phyloP scores from a whole-genome alignment of 1,284 basidiomycete species.

The Bondarzewia mesenterica region DNA sequence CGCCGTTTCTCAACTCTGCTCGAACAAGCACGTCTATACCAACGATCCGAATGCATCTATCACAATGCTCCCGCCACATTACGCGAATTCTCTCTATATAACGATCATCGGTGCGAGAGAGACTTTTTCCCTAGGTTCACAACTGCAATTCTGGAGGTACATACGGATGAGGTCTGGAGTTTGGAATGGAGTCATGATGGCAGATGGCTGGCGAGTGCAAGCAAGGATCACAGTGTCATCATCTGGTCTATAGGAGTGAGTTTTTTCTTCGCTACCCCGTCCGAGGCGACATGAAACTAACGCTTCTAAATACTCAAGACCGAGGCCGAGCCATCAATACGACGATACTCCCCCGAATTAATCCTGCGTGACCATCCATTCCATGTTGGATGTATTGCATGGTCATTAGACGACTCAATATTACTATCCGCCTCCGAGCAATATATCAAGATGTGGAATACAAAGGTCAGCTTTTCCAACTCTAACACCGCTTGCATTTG shows the following conservation, averaged over 20 bases:
- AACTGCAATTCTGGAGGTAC: slow-evolving; percentile 78
- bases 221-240: slow-evolving; percentile 81
- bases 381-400: slow-evolving; percentile 74
- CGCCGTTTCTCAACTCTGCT: slow-evolving; percentile 81
- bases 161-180: slow-evolving; percentile 93
- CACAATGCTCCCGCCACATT: slow-evolving; percentile 60
- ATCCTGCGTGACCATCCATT: slow-evolving; percentile 71
- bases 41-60: slow-evolving; percentile 74
- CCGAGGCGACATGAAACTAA: not conserved
- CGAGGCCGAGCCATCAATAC: slow-evolving; percentile 38
- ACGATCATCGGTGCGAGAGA: slow-evolving; percentile 78
- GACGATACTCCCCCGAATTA: slow-evolving; percentile 32
- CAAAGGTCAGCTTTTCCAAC: slow-evolving; percentile 46
- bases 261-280: slow-evolving; percentile 2
- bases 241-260: slow-evolving; percentile 83
- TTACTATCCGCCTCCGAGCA: slow-evolving; percentile 79
- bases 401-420: slow-evolving; percentile 83
- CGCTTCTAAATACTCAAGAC: slow-evolving; percentile 25
- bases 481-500: not conserved
- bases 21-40: slow-evolving; percentile 78
- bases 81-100: slow-evolving; percentile 72
- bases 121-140: slow-evolving; percentile 80
- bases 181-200: slow-evolving; percentile 94
- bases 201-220: slow-evolving; percentile 76
- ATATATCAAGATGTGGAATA: slow-evolving; percentile 81